phyloP scores from a whole-genome alignment of 2,329 filamentous ascomycete species.

The Scedosporium minutisporum region DNA sequence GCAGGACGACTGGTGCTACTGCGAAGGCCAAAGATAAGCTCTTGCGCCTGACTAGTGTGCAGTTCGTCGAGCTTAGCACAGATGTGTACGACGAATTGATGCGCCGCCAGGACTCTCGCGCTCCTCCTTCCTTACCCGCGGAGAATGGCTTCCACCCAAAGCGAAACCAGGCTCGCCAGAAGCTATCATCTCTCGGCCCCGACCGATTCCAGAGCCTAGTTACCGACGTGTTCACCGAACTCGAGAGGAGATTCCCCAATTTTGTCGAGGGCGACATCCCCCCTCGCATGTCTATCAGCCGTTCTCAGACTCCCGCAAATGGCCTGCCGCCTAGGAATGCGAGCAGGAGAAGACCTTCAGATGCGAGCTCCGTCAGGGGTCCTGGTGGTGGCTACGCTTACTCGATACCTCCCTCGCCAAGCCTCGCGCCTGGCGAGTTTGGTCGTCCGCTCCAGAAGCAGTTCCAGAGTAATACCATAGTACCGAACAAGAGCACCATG shows the following conservation, averaged over 20 bases:
- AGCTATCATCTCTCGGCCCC: slow-evolving; percentile 79
- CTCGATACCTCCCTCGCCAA: slow-evolving; percentile 50
- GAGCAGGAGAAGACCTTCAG: slow-evolving; percentile 48
- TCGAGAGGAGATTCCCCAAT: slow-evolving; percentile 80
- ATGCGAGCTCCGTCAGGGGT: slow-evolving; percentile 51
- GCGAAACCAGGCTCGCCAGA: slow-evolving; percentile 93
- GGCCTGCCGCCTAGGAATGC: slow-evolving; percentile 43
- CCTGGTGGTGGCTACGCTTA: slow-evolving; percentile 25
- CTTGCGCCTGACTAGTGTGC: slow-evolving; percentile 75
- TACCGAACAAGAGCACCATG: slow-evolving; percentile 96
- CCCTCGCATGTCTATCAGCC: slow-evolving; percentile 55
- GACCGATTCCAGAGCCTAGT: slow-evolving; percentile 84
- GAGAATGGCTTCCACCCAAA: slow-evolving; percentile 90
- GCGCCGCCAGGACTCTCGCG: slow-evolving; percentile 61
- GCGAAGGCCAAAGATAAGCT: slow-evolving; percentile 90
- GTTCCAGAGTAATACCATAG: slow-evolving; percentile 90
- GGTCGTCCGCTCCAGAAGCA: slow-evolving; percentile 77
- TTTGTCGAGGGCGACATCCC: slow-evolving; percentile 63
- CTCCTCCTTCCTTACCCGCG: slow-evolving; percentile 42
- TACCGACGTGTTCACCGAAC: slow-evolving; percentile 90
- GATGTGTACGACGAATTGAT: slow-evolving; percentile 95
- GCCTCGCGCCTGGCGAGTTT: slow-evolving; percentile 51
- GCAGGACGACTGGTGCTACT: slow-evolving; percentile 37
- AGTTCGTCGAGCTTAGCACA: slow-evolving; percentile 95
- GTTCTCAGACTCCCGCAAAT: slow-evolving; percentile 53